These are phyloP conservation scores for Aspergillus hortae DNA, from an alignment of 2,329 filamentous ascomycete species.

Conservation along the genomic window DNA sequence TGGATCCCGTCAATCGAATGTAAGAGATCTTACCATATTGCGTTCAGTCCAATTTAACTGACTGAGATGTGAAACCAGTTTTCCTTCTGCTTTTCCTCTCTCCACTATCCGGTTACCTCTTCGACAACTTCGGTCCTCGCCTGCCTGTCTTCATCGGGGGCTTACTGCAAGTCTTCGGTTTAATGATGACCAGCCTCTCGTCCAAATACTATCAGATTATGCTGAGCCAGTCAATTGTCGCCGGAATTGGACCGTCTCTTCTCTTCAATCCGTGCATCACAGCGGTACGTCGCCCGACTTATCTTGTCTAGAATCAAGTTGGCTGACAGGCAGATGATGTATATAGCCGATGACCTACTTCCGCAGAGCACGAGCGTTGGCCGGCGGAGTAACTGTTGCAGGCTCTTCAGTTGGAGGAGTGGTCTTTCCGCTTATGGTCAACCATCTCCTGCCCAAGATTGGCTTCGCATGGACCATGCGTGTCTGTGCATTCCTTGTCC, in stretches of 20 bases:
- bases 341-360: conserved; percentile 43
- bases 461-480: conserved; percentile 54
- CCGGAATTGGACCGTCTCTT: background rate
- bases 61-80: background rate
- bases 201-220: conserved; percentile 2
- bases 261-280: background rate
- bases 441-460: conserved; percentile 46
- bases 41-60: background rate
- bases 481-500: conserved; percentile 53
- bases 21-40: background rate
- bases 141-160: background rate
- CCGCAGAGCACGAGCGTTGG: conserved; percentile 44
- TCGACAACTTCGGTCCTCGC: background rate
- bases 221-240: background rate
- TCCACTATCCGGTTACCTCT: background rate
- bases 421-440: conserved; percentile 57
- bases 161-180: background rate
- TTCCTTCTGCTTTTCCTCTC: background rate
- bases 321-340: background rate
- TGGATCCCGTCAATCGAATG: conserved; percentile 57
- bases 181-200: background rate
- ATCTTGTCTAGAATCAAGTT: too few species aligned
- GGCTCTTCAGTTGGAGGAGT: conserved; percentile 52
- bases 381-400: conserved; percentile 48
- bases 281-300: background rate